A percentile compares a stretch with the other conserved stretches of the same genome.
phyloP scores from a whole-genome alignment of 371 early-diverging fungal species.

The Mycotypha africana region DNA sequence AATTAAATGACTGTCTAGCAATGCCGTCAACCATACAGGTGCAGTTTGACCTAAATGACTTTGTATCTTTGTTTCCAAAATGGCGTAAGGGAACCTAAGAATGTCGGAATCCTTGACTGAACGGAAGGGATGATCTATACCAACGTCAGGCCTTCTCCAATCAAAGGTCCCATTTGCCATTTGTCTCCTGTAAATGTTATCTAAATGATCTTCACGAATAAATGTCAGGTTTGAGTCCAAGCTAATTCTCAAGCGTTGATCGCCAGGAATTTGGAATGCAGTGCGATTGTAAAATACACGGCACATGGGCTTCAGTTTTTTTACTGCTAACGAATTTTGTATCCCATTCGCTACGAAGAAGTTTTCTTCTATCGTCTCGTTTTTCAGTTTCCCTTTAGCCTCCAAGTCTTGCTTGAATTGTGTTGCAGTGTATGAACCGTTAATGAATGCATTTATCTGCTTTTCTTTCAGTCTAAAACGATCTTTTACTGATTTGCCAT shows the following conservation, averaged over 20 bases:
- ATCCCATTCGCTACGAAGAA: slow-evolving; percentile 76
- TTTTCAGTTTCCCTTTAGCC: slow-evolving; percentile 62
- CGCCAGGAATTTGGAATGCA: slow-evolving; percentile 98
- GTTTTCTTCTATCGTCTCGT: slow-evolving; percentile 62
- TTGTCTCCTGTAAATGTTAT: slow-evolving; percentile 20
- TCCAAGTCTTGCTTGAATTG: slow-evolving; percentile 57
- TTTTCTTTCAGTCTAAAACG: slow-evolving; percentile 92
- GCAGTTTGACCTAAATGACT: slow-evolving; percentile 84
- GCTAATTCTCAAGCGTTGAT: slow-evolving; percentile 93
- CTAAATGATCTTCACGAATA: slow-evolving; percentile 93
- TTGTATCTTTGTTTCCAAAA: slow-evolving; percentile 97
- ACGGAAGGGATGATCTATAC: slow-evolving; percentile 89
- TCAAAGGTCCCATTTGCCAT: slow-evolving; percentile 50
- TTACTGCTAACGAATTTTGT: slow-evolving; percentile 66
- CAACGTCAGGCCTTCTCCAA: slow-evolving; percentile 92
- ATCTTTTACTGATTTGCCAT: slow-evolving; percentile 87
- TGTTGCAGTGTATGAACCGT: slow-evolving; percentile 77
- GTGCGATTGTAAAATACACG: slow-evolving; percentile 98
- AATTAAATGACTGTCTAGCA: slow-evolving; percentile 85
- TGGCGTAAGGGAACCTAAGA: slow-evolving; percentile 93
- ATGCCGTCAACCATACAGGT: slow-evolving; percentile 88
- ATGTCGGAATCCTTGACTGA: slow-evolving; percentile 77
- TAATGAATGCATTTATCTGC: slow-evolving; percentile 77
- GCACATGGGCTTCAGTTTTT: slow-evolving; percentile 77
- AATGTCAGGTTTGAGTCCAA: slow-evolving; percentile 97